Evolutionary conservation across 2,329 filamentous ascomycete species (phyloP).

Genomic region (Stachybotrys chlorohalonatus): DNA sequence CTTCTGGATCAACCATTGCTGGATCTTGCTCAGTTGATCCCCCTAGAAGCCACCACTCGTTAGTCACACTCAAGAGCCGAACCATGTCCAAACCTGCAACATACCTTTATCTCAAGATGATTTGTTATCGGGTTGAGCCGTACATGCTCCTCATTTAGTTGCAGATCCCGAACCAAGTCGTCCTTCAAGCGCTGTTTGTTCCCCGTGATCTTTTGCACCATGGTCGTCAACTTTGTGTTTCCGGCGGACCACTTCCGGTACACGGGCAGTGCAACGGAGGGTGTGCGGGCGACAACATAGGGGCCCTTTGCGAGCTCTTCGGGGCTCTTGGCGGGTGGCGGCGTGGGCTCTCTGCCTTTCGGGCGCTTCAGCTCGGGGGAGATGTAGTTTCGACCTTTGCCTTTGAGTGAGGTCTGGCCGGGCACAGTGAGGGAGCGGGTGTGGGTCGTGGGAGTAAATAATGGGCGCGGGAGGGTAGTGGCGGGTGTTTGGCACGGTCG

Average conservation of each 20-base stretch:
- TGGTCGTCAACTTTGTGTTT: constrained; percentile 58
- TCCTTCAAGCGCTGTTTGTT: constrained; percentile 53
- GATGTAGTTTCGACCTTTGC: background rate
- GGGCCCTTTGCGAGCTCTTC: constrained; percentile 25
- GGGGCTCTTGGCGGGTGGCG: constrained; percentile 19
- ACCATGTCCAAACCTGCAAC: constrained; percentile 7
- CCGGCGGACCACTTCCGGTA: constrained; percentile 67
- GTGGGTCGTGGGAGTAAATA: constrained; percentile 8
- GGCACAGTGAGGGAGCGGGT: constrained; percentile 10
- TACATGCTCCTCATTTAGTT: constrained; percentile 45
- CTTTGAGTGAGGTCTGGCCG: background rate
- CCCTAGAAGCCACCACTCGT: constrained; percentile 15
- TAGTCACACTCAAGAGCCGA: background rate
- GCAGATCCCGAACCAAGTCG: constrained; percentile 53
- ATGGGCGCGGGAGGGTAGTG: constrained; percentile 4
- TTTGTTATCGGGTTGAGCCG: constrained; percentile 52
- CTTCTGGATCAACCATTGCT: constrained; percentile 21
- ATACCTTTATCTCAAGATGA: constrained; percentile 68
- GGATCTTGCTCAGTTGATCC: constrained; percentile 17
- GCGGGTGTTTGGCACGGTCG: background rate
- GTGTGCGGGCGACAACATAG: constrained; percentile 67
- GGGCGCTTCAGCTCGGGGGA: constrained; percentile 10
- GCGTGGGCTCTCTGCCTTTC: constrained; percentile 15
- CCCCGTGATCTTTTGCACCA: constrained; percentile 72
- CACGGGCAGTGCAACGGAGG: constrained; percentile 62